Conservation (phyloP, 2,329 filamentous ascomycete species). For the Ceratocystis destructans region DNA sequence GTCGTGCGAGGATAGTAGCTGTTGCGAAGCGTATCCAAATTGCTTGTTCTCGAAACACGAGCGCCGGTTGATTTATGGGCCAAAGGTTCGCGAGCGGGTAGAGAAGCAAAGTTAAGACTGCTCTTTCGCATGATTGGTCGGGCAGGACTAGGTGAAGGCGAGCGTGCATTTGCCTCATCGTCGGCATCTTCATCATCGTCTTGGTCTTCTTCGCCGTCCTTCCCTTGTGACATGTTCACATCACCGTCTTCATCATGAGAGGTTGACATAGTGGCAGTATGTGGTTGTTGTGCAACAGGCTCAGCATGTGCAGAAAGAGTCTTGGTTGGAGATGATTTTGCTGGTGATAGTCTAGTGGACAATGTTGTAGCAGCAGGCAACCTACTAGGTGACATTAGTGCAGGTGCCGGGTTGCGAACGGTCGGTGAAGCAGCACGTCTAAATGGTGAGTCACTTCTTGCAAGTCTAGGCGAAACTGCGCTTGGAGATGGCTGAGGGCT, state of each 20-base stretch:
- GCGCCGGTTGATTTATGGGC: constrained; percentile 71
- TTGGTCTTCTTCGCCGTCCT: constrained; percentile 6
- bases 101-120: constrained; percentile 83
- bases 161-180: constrained; percentile 45
- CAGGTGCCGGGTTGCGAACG: not conserved
- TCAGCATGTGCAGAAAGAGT: not conserved
- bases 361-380: not conserved
- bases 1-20: constrained; percentile 64
- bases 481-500: constrained; percentile 6
- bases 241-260: constrained; percentile 14
- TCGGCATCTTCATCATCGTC: constrained; percentile 24
- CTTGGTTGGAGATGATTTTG: constrained; percentile 4
- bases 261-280: constrained; percentile 1
- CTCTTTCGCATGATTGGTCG: constrained; percentile 76
- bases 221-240: constrained; percentile 17
- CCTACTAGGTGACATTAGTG: not conserved
- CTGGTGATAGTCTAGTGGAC: constrained; percentile 4
- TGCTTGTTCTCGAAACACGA: constrained; percentile 60
- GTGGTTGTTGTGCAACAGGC: not conserved
- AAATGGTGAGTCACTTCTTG: constrained; percentile 4
- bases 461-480: constrained; percentile 11
- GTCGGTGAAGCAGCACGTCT: constrained; percentile 12
- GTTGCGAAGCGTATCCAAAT: constrained; percentile 56
- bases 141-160: constrained; percentile 59
- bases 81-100: constrained; percentile 81